Conservation (phyloP, 345 rosid species). For the Heritiera littoralis region DNA sequence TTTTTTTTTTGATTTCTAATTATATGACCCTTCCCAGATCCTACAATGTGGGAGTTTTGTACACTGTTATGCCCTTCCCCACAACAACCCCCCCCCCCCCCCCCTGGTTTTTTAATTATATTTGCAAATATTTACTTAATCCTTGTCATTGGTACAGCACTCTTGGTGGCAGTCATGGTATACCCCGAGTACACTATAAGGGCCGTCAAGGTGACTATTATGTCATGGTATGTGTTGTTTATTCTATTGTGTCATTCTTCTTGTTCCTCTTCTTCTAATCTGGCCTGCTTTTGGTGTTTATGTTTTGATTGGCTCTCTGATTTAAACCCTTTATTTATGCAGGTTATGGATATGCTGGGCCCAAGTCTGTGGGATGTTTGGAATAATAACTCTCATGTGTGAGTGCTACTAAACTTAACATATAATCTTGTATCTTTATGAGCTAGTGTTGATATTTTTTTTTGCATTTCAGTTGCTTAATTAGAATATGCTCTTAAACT, state of each 20-base stretch:
- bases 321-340: conserved; percentile 19
- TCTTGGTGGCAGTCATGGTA: conserved; percentile 81
- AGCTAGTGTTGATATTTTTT: not conserved
- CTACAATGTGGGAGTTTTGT: too few species aligned
- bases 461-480: conserved; percentile 11
- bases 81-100: too few species aligned
- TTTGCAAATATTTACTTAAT: not conserved
- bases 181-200: conserved; percentile 74
- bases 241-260: not conserved
- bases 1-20: not conserved
- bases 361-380: conserved; percentile 87
- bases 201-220: conserved; percentile 78
- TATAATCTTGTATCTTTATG: conserved; percentile 7
- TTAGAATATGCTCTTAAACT: conserved; percentile 22
- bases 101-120: not conserved
- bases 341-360: conserved; percentile 87
- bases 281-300: not conserved
- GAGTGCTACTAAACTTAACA: conserved; percentile 31
- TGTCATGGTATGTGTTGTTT: conserved; percentile 59
- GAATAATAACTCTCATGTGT: conserved; percentile 61
- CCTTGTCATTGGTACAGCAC: conserved; percentile 39
- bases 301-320: conserved; percentile 4
- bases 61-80: too few species aligned
- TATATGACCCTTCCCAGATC: too few species aligned
- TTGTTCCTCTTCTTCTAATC: not conserved